Conservation (phyloP, 2,329 filamentous ascomycete genomes). For the Apiospora malaysiana region DNA sequence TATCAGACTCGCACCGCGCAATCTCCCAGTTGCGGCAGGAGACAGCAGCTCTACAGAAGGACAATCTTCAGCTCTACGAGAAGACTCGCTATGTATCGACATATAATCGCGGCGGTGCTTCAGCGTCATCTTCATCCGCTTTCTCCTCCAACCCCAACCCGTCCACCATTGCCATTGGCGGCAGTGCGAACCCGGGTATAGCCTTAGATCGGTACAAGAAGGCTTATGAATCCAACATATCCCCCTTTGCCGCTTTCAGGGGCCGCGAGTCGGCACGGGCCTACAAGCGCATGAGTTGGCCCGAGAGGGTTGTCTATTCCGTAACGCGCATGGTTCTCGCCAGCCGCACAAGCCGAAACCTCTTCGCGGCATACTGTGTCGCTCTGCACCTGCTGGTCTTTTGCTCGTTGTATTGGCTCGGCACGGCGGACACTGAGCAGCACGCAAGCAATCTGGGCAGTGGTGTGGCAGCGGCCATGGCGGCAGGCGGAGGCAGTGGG, state of each 20-base stretch:
- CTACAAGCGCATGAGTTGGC: constrained; percentile 90
- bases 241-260: constrained; percentile 92
- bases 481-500: constrained; percentile 44
- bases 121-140: constrained; percentile 68
- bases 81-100: constrained; percentile 96
- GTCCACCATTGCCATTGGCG: constrained; percentile 67
- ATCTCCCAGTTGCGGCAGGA: constrained; percentile 90
- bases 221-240: constrained; percentile 94
- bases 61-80: constrained; percentile 95
- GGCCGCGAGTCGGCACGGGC: constrained; percentile 91
- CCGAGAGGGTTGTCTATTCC: constrained; percentile 88
- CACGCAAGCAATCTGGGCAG: constrained; percentile 64
- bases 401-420: constrained; percentile 83
- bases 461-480: constrained; percentile 51
- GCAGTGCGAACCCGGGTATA: constrained; percentile 63
- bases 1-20: constrained; percentile 81
- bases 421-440: constrained; percentile 68
- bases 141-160: constrained; percentile 75
- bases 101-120: constrained; percentile 76
- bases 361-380: constrained; percentile 92
- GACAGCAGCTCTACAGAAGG: constrained; percentile 89
- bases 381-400: constrained; percentile 89
- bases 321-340: constrained; percentile 90
- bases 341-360: constrained; percentile 86
- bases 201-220: constrained; percentile 85